phyloP scores from a whole-genome alignment of 345 rosid genomes.

The Linum trigynum region DNA sequence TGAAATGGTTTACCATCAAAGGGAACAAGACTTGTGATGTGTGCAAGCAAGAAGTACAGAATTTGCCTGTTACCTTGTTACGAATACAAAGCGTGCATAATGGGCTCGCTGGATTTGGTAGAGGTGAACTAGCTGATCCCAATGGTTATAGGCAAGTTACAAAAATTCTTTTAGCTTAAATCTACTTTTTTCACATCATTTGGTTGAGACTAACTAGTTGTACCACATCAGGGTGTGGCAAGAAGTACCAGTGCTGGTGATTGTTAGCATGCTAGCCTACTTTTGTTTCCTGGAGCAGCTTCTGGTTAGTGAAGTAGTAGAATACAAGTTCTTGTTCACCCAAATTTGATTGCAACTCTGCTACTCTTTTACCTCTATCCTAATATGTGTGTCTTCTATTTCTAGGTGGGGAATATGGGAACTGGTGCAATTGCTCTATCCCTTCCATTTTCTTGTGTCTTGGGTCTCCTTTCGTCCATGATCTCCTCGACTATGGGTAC shows the following conservation, averaged over 20 bases:
- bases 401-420: slow-evolving; percentile 73
- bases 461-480: slow-evolving; percentile 82
- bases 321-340: slow-evolving; percentile 13
- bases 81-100: slow-evolving; percentile 48
- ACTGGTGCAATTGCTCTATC: slow-evolving; percentile 80
- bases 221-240: slow-evolving; percentile 65
- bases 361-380: neutral
- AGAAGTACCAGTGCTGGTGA: slow-evolving; percentile 75
- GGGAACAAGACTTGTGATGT: slow-evolving; percentile 92
- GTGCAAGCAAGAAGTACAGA: slow-evolving; percentile 76
- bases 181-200: neutral
- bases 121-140: slow-evolving; percentile 27
- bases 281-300: slow-evolving; percentile 96
- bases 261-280: slow-evolving; percentile 83
- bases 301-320: slow-evolving; percentile 28
- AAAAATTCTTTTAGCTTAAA: neutral
- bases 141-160: slow-evolving; percentile 38
- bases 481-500: slow-evolving; percentile 89
- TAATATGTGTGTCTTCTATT: neutral
- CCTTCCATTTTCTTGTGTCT: slow-evolving; percentile 79
- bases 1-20: slow-evolving; percentile 91
- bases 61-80: slow-evolving; percentile 77
- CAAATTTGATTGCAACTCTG: slow-evolving; percentile 1
- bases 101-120: slow-evolving; percentile 25
- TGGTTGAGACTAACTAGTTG: slow-evolving; percentile 10